Base-by-base conservation (phyloP, 371 early-diverging fungal genomes). In the Blyttiomyces sp. region DNA sequence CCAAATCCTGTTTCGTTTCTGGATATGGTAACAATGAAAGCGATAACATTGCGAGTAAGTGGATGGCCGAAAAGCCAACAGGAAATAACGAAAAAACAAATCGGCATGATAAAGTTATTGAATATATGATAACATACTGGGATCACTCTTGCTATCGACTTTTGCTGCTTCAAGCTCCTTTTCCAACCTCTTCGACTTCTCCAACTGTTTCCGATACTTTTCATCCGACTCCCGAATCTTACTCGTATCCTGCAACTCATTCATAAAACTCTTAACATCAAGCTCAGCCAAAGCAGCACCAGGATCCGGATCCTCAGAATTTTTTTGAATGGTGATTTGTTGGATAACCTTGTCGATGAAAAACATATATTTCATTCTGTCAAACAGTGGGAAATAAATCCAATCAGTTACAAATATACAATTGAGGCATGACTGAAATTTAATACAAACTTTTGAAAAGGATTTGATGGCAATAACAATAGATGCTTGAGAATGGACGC, bases 301-400 rank as follows among this genome's bases (percentile, higher is more conserved):
- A 9, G 80, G 80, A 49, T 79, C 80, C 21, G 70, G 68, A 42
- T 79, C 69, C 31, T 71, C 72, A n/a, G 61, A 61, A 34, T 61
- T 52, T 16, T 61, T 50, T 45, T 79, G 78, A 9, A 79, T 27
- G 6, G 63, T 61, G 11, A 79, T 63, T 57, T 75, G 77, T 52
- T 75, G 75, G 0, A 77, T 69, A 17, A 76, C 43, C 35, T 74
- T 72, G 53, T 79, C 80, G 43, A 77, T 69, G 2, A 79, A 52
- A 36, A 70, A 63, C 66, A 72, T 69, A 43, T 50, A 74, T 34
- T 71, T 70, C 60, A 75, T 67, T 53, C 76, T 72, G 33, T 7
- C 7, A 16, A 46, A 49, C n/a, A 1, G 27, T 61, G 3, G 35
- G 30, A 30, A 35, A 43, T 9, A 19, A 53, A 44, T 43, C 54